phyloP scores from a whole-genome alignment of 306 rosid species.

The Fragaria vesca region DNA sequence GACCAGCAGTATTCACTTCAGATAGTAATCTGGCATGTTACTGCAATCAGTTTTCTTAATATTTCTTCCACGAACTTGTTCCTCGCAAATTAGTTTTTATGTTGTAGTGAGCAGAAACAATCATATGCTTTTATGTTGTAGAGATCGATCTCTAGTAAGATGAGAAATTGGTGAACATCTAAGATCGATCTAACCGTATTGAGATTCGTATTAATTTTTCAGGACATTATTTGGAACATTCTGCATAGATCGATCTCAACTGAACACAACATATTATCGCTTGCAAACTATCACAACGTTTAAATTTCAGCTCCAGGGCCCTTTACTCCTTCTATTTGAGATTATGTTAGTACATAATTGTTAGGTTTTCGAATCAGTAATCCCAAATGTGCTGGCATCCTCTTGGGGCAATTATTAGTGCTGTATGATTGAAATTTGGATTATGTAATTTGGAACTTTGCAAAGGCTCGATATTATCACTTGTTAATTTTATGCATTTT shows the following conservation, averaged over 20 bases:
- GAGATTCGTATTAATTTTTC: too few relatives aligned
- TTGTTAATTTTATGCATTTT: constrained; percentile 18
- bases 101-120: background rate
- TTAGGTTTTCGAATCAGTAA: background rate
- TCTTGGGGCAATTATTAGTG: constrained; percentile 19
- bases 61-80: background rate
- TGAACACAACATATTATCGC: background rate
- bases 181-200: too few relatives aligned
- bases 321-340: constrained; percentile 10
- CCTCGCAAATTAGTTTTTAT: too few relatives aligned
- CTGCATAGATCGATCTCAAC: background rate
- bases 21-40: constrained; percentile 16
- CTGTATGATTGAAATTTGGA: constrained; percentile 4
- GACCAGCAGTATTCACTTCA: background rate
- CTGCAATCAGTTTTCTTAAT: background rate
- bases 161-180: background rate
- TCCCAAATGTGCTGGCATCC: constrained; percentile 28
- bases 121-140: background rate
- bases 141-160: background rate
- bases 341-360: background rate
- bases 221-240: background rate
- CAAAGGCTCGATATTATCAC: constrained; percentile 4
- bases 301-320: constrained; percentile 3
- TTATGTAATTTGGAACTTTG: constrained; percentile 4
- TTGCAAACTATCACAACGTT: background rate